These are phyloP conservation scores for Rozella allomycis DNA, from an alignment of 371 early-diverging fungal genomes.

Conservation along the genomic window DNA sequence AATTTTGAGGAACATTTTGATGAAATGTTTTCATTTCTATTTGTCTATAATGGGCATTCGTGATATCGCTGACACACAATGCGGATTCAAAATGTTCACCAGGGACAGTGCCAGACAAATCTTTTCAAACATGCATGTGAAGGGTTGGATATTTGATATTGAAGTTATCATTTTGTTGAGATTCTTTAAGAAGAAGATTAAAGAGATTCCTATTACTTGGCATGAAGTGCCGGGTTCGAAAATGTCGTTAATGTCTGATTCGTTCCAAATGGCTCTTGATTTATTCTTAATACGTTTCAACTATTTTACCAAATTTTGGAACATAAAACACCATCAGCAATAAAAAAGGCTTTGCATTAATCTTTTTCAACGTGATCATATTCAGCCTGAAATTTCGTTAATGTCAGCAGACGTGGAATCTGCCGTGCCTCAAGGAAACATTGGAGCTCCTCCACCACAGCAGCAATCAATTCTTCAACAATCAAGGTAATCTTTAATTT, in stretches of 20 bases:
- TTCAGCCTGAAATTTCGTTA: too few relatives aligned
- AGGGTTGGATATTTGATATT: constrained; percentile 90
- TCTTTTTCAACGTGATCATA: too few relatives aligned
- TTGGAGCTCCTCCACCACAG: too few relatives aligned
- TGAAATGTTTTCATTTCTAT: constrained; percentile 72
- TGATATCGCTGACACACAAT: constrained; percentile 75
- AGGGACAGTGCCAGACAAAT: constrained; percentile 49
- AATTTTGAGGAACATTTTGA: constrained; percentile 63
- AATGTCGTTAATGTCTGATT: constrained; percentile 60
- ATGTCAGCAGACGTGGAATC: too few relatives aligned
- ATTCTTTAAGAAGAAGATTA: constrained; percentile 41
- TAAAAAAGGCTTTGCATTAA: too few relatives aligned
- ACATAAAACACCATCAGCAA: too few relatives aligned
- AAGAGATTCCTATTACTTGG: constrained; percentile 79
- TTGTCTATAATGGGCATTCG: constrained; percentile 41
- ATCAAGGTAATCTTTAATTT: too few relatives aligned
- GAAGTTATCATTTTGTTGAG: constrained; percentile 77
- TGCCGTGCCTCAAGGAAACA: too few relatives aligned
- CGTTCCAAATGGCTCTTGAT: constrained; percentile 70
- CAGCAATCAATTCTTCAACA: too few relatives aligned
- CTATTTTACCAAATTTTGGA: constrained; percentile 66
- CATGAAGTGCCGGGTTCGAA: constrained; percentile 87
- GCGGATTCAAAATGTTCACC: constrained; percentile 84
- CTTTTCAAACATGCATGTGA: constrained; percentile 74
- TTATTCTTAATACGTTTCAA: constrained; percentile 60